phyloP scores from a whole-genome alignment of 2,329 filamentous ascomycete species.

The Trichoderma sp. region DNA sequence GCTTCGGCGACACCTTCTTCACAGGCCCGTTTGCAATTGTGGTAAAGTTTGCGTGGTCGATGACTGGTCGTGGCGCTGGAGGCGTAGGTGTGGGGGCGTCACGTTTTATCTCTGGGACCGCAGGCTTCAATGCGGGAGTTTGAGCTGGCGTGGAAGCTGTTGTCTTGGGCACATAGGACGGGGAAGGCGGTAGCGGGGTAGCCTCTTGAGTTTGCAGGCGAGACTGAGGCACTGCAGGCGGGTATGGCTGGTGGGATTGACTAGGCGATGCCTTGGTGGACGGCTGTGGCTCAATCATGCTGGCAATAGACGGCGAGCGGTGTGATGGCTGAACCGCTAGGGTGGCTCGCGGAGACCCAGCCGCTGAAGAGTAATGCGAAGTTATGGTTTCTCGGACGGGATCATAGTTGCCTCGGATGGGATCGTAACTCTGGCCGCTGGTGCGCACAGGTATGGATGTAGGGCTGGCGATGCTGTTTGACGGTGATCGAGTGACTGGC shows the following conservation, averaged over 20 bases:
- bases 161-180: constrained; percentile 37
- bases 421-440: constrained; percentile 84
- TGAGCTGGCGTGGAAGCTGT: constrained; percentile 34
- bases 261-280: constrained; percentile 31
- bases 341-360: constrained; percentile 49
- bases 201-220: constrained; percentile 40
- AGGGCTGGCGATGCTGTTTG: constrained; percentile 39
- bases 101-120: constrained; percentile 40
- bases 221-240: constrained; percentile 30
- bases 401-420: constrained; percentile 75
- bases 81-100: constrained; percentile 32
- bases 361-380: constrained; percentile 45
- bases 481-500: constrained; percentile 40
- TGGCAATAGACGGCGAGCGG: constrained; percentile 82
- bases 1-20: constrained; percentile 49
- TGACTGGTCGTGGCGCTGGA: constrained; percentile 32
- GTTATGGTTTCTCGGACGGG: constrained; percentile 62
- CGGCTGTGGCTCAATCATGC: constrained; percentile 67
- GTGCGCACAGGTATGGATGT: constrained; percentile 52
- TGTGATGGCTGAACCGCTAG: constrained; percentile 32
- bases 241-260: constrained; percentile 31
- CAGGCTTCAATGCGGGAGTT: constrained; percentile 24
- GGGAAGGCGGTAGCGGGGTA: constrained; percentile 40
- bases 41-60: constrained; percentile 42
- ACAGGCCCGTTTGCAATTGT: constrained; percentile 42